Evolutionary conservation across 2,329 filamentous ascomycete species (phyloP), one percentile per base, ranked within the genome.

Genomic region (Trichoderma atrobrunneum): DNA sequence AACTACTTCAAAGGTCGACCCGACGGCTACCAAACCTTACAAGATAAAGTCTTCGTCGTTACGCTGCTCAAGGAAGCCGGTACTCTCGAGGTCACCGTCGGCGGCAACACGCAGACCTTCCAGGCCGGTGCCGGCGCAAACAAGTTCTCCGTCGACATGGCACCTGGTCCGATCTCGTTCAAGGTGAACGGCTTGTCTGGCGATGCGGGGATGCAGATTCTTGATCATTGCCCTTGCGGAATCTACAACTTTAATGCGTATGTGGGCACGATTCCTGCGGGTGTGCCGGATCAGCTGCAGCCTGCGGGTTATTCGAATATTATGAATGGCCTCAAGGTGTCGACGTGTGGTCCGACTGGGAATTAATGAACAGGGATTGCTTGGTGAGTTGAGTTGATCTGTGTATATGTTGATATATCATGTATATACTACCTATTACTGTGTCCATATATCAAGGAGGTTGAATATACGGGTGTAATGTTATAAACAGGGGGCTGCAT

Each of bases 231-330:
- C 74, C 78, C 82, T 16, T 87, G 84, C 72, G 84, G 85, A 3
- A 81, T 87, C 61, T 87, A 87, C 79, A 87, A 87, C 78, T 87
- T 85, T 80, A 88, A 87, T 73, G 83, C 85, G 14, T 87, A 85
- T 73, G 85, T 87, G 0, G 87, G 87, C 16, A 85, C 82, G 1
- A 79, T 88, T 3, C 85, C 86, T 3, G 78, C 78, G 0, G 77
- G 79, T 16, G 11, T 32, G 28, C 75, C 77, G 11, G 83, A 85
- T 70, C 75, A 78, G 63, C 80, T 85, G 1, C 77, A 78, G 62
- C 76, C 80, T 2, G 79, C 76, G 51, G 83, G 81, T 6, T 75
- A 79, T 24, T 73, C 76, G 3, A 76, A 73, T 0, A 74, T 81
- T 14, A 76, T 74, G n/a, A 72, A 68, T 21, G 79, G 79, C 24